Base-by-base conservation (phyloP, 768 basidiomycete species). In the Trametes cingulata region DNA sequence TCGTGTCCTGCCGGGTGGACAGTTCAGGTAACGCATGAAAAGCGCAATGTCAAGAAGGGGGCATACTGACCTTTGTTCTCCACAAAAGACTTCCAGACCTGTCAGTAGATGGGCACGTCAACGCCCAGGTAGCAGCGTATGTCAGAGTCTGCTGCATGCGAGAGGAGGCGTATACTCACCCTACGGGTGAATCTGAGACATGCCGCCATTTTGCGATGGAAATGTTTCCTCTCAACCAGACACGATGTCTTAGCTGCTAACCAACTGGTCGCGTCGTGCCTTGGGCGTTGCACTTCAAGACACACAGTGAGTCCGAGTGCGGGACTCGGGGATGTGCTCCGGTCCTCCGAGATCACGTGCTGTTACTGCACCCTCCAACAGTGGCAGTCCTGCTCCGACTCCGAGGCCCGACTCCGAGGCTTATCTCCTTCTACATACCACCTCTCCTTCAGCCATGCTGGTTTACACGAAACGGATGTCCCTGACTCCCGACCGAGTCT, bases 11-110 rank as follows among this genome's bases (percentile, higher is more conserved):
- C 10, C 47, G 35, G 60, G 41, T 5, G 17, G 24, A 13, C 29
- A 52, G 58, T 54, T 6, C 39, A 14, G 39, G 14, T 3, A 15
- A 25, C 17, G 33, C n/a, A 33, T 39, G 41, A 46, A 39, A 42
- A 47, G 29, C 43, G 8, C 52, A 35, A 8, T 29, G 15, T 22
- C 6, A 6, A n/a, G 37, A n/a, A 17, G 17, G 20, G 25, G 0
- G 20, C 1, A 35, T 20, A 14, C 48, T 5, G 33, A 87, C 90
- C 91, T 79, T 85, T 81, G 64, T 85, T 89, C 45, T 86, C 83
- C 2, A 92, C 63, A 68, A 93, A 93, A 6, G 88, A 90, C 68
- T 84, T 82, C 91, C 91, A 93, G 53, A 93, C 91, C 90, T 90
- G 68, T 40, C 20, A 37, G 20, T 15, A 9, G 45, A 68, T 8